Base-by-base conservation (phyloP, 208 protist species). In the Phytomonas sp. region DNA sequence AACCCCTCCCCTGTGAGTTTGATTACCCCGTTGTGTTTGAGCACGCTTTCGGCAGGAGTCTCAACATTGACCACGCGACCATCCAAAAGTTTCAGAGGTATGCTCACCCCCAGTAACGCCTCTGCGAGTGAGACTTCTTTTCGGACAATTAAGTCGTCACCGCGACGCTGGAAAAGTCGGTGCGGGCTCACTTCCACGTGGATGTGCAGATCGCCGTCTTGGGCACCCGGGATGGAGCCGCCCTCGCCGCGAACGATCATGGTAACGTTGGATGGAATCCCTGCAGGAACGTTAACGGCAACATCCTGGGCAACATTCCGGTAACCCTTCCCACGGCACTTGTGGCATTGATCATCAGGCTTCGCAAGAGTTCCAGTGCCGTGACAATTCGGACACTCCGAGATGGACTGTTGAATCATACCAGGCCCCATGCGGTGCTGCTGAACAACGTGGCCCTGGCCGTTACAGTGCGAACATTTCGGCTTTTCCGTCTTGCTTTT, bases 151-250 rank as follows among this genome's bases (percentile, higher is more conserved):
- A 99, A 77, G 77, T 99, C 97, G 64, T 97, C 79, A 52, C 95
- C 97, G 37, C 97, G 81, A 37, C 98, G 84, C 60, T 92, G 72
- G 75, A 99, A 99, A 14, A 81, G 34, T 23, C 79, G 72, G 79
- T 99, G 98, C 29, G 93, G 80, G 45, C 92, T 93, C 68, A 99
- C 80, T 66, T 98, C 82, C 14, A 99, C 59, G 40, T 99, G 87
- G 34, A 99, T 87, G 66, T 99, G 89, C 63, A 99, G 82, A 74
- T 99, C 98, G n/a, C 97, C 98, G 14, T 98, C 83, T 42, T 88
- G 79, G 4, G 93, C 88, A 29, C 90, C 91, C 12, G 97, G 96
- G 64, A 95, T 92, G 49, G 94, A 84, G 29, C 98, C 97, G 60
- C 94, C 98, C 80, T 99, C 97, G 37, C 97, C 97, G 29, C 82